Evolutionary conservation across 2,329 filamentous ascomycete genomes (phyloP).

Genomic region (Phialocephala sp.): DNA sequence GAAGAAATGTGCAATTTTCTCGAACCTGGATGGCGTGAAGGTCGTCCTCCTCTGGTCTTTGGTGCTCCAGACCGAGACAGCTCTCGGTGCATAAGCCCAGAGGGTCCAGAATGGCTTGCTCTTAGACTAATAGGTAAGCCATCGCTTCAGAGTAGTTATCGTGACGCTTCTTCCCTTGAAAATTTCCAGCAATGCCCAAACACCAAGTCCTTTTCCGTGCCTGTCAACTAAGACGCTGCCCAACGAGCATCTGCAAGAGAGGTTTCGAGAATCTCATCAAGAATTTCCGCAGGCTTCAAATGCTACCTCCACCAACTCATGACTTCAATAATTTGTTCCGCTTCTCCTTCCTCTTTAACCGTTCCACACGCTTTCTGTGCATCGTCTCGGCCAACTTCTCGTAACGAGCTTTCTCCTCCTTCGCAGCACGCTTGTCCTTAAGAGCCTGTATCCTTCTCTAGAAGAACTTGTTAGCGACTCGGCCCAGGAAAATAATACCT

Average conservation of each 20-base stretch:
- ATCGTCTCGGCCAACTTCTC: constrained; percentile 97
- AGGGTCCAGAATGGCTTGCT: too few relatives aligned
- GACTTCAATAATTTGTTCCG: constrained; percentile 83
- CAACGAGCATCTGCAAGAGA: background rate
- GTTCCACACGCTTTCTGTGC: constrained; percentile 93
- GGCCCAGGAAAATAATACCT: background rate
- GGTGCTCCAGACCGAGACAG: too few relatives aligned
- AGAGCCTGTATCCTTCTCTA: constrained; percentile 80
- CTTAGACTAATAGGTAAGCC: too few relatives aligned
- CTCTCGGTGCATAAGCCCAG: too few relatives aligned
- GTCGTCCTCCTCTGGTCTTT: too few relatives aligned
- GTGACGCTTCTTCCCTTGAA: background rate
- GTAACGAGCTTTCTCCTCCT: constrained; percentile 92
- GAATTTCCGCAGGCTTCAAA: too few relatives aligned
- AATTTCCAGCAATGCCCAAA: constrained; percentile 17
- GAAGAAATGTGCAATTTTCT: too few relatives aligned
- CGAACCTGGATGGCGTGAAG: too few relatives aligned
- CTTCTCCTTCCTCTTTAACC: constrained; percentile 94
- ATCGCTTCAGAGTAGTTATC: background rate
- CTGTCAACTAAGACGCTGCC: background rate
- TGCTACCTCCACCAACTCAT: constrained; percentile 45
- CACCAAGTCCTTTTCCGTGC: constrained; percentile 17
- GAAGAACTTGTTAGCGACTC: constrained; percentile 16
- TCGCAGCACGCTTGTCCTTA: constrained; percentile 83
- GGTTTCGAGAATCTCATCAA: too few relatives aligned